Percentiles rank a stretch among this genome's conserved stretches.
phyloP scores from a whole-genome alignment of 768 basidiomycete genomes.

The Auriscalpium microsporum region DNA sequence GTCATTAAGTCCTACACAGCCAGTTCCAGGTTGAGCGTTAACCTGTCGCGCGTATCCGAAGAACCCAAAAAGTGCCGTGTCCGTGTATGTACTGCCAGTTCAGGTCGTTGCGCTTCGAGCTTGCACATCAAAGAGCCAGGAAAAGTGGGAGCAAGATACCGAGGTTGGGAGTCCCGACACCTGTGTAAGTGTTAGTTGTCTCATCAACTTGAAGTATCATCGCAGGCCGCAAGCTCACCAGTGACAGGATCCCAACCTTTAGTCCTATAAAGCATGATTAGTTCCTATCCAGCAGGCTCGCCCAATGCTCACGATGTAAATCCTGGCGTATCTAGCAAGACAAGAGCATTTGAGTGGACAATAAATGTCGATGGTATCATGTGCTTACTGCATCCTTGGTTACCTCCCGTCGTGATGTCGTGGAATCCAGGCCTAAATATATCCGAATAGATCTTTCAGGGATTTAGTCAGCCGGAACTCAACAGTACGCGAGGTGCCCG shows the following conservation, averaged over 20 bases:
- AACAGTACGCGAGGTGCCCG: conserved; percentile 8
- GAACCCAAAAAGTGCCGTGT: too few relatives aligned
- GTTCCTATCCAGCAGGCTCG: neutral
- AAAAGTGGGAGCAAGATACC: conserved; percentile 17
- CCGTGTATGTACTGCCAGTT: too few relatives aligned
- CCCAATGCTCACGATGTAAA: conserved; percentile 17
- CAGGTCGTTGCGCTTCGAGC: too few relatives aligned
- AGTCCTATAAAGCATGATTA: conserved; percentile 4
- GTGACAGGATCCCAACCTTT: conserved; percentile 21
- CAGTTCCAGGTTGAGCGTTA: too few relatives aligned
- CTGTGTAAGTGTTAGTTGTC: neutral
- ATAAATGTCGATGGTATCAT: neutral
- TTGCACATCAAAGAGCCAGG: conserved; percentile 16
- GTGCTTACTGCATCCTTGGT: conserved; percentile 14
- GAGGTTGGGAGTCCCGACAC: conserved; percentile 23
- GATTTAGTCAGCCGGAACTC: too few relatives aligned
- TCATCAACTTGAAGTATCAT: neutral
- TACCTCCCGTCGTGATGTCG: conserved; percentile 19
- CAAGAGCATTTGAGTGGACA: neutral
- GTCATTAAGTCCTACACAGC: too few relatives aligned
- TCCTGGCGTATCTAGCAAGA: conserved; percentile 12
- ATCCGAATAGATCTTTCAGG: conserved; percentile 14
- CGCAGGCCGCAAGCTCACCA: conserved; percentile 1
- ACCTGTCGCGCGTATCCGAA: too few relatives aligned
- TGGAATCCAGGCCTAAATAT: conserved; percentile 17